Evolutionary conservation across 768 basidiomycete species (phyloP).

Genomic region (Leccinum olivaceopallidum): DNA sequence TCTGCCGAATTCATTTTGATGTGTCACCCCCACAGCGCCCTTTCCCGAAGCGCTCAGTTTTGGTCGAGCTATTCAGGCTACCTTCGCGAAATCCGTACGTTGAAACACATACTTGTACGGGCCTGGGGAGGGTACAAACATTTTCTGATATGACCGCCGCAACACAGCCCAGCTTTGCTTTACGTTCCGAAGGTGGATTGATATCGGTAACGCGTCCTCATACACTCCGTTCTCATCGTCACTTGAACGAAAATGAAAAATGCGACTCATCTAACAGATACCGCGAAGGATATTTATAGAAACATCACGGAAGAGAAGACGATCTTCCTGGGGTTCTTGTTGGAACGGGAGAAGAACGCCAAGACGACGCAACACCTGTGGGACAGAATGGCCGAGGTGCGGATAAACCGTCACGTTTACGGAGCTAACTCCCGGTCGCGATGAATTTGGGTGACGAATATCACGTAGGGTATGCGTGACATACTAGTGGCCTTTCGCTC

Average conservation of each 20-base stretch:
- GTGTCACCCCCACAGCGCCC: constrained; percentile 45
- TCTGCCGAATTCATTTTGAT: constrained; percentile 3
- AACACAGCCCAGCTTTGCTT: constrained; percentile 70
- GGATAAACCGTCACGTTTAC: constrained; percentile 7
- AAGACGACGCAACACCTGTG: constrained; percentile 32
- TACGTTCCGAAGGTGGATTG: constrained; percentile 71
- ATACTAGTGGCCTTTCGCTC: constrained; percentile 20
- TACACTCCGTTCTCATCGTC: constrained; percentile 13
- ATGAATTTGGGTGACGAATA: constrained; percentile 2
- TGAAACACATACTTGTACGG: constrained; percentile 8
- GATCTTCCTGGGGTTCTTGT: constrained; percentile 46
- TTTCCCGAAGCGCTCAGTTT: constrained; percentile 76
- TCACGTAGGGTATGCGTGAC: constrained; percentile 32
- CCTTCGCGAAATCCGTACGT: constrained; percentile 74
- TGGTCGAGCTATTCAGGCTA: constrained; percentile 89
- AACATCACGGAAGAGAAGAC: constrained; percentile 64
- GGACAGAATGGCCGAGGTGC: constrained; percentile 29
- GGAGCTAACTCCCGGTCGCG: background rate
- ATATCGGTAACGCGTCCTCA: constrained; percentile 53
- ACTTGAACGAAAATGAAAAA: constrained; percentile 5
- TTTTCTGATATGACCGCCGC: constrained; percentile 18
- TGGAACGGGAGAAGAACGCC: constrained; percentile 43
- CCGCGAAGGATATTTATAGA: constrained; percentile 63
- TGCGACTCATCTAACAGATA: constrained; percentile 40
- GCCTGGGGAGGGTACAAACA: background rate